Percentiles rank a stretch among this genome's conserved stretches.
phyloP scores from a whole-genome alignment of 345 rosid species.

The Combretum micranthum region DNA sequence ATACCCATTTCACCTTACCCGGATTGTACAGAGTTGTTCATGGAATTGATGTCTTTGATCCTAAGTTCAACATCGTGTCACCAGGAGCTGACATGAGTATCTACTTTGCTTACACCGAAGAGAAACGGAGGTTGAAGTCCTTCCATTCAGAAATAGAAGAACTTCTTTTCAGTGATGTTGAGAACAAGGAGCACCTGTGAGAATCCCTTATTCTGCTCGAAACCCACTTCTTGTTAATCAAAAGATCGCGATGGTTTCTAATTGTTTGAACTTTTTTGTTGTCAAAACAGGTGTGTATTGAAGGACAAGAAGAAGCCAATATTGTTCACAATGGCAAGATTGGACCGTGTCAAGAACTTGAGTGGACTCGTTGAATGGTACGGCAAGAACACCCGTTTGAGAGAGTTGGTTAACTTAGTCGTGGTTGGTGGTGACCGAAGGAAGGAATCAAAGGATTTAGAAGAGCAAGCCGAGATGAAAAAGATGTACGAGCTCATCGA shows the following conservation, averaged over 20 bases:
- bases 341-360: conserved; percentile 91
- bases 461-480: conserved; percentile 96
- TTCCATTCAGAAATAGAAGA: conserved; percentile 77
- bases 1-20: conserved; percentile 82
- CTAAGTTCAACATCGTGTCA: conserved; percentile 84
- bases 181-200: conserved; percentile 78
- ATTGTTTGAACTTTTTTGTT: neutral
- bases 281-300: conserved; percentile 58
- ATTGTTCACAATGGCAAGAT: conserved; percentile 93
- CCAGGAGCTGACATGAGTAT: conserved; percentile 70
- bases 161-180: conserved; percentile 79
- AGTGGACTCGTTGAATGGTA: conserved; percentile 95
- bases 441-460: conserved; percentile 87
- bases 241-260: neutral
- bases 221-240: neutral
- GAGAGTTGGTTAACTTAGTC: conserved; percentile 75
- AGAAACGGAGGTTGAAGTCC: conserved; percentile 55
- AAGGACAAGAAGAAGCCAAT: conserved; percentile 85
- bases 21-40: conserved; percentile 91
- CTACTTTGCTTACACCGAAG: conserved; percentile 71
- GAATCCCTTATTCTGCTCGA: conserved; percentile 15
- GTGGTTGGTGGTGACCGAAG: conserved; percentile 97
- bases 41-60: conserved; percentile 89
- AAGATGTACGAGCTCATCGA: conserved; percentile 71
- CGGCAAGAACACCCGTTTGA: conserved; percentile 61